These are phyloP conservation scores for Psophocarpus tetragonolobus DNA, from an alignment of 306 rosid species.

Conservation along the genomic window DNA sequence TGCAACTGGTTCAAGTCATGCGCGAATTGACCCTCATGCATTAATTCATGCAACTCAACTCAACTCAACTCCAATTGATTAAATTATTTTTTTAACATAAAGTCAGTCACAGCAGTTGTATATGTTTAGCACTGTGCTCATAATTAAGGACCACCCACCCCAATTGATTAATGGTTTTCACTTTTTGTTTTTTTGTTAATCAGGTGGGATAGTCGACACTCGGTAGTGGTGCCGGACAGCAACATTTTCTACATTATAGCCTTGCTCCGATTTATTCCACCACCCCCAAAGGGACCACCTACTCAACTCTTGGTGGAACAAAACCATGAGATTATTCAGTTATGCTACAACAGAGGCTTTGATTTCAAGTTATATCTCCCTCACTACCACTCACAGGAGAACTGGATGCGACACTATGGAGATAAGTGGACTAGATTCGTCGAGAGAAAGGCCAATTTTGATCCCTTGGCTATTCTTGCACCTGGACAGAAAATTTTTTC, in stretches of 20 bases:
- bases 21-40: conserved; percentile 34
- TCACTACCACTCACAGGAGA: conserved; percentile 67
- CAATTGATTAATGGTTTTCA: background rate
- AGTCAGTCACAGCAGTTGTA: background rate
- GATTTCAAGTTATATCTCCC: conserved; percentile 89
- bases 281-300: conserved; percentile 56
- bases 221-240: conserved; percentile 71
- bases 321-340: conserved; percentile 62
- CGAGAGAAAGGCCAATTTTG: conserved; percentile 59
- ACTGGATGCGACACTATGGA: conserved; percentile 83
- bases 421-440: conserved; percentile 67
- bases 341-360: conserved; percentile 48
- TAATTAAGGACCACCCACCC: background rate
- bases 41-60: too few relatives aligned
- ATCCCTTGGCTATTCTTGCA: conserved; percentile 83
- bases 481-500: conserved; percentile 87
- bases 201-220: conserved; percentile 94
- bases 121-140: too few relatives aligned
- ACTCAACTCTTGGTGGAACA: conserved; percentile 58
- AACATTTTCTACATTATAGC: conserved; percentile 90
- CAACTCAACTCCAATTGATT: too few relatives aligned
- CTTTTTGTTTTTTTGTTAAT: background rate
- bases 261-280: conserved; percentile 64
- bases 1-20: conserved; percentile 40
- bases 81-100: background rate